Evolutionary conservation across 306 rosid species (phyloP), one percentile per base, ranked within the genome.

Genomic region (Sophora flavescens): DNA sequence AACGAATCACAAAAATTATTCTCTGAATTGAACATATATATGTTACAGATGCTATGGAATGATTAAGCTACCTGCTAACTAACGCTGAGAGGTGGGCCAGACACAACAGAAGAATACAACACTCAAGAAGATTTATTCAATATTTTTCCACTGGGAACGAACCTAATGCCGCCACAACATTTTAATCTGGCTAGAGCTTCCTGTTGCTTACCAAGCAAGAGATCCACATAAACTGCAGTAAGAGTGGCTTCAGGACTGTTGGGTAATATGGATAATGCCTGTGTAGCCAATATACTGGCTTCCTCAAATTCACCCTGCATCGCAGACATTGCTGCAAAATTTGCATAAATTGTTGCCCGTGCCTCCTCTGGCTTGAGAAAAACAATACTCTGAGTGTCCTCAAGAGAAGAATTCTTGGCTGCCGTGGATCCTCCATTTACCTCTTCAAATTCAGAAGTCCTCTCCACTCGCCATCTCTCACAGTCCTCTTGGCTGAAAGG

Each of bases 301-400:
- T 85, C 88, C 81, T 89, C 91, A 36, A 88, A 70, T 38, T 96
- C 93, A 22, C 98, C 98, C 87, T 89, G 94, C 87, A 89, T 79
- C 0, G 98, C 98, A 6, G 85, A 87, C 74, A 89, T 74, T 32
- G 79, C 86, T 32, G 99, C 98, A 77, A 96, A 96, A 75, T 96
- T 96, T 81, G 89, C 85, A 60, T 83, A 93, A 70, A 96, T 84
- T 57, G 88, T 77, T 35, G 90, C 93, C 3, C 67, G 92, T 8
- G 98, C 99, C 68, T 93, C 98, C 86, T 91, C 99, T 22, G 99
- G 99, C 78, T 90, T 91, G 77, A 92, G 89, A 87, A 91, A 89
- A 70, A 54, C 84, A 38, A 84, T 57, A 58, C 84, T 81, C 77
- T 81, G 86, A 0, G 82, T 17, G 15, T 81, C 85, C 62, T 90